Conservation (phyloP, 208 protist genomes). For the Novymonas esmeraldas region DNA sequence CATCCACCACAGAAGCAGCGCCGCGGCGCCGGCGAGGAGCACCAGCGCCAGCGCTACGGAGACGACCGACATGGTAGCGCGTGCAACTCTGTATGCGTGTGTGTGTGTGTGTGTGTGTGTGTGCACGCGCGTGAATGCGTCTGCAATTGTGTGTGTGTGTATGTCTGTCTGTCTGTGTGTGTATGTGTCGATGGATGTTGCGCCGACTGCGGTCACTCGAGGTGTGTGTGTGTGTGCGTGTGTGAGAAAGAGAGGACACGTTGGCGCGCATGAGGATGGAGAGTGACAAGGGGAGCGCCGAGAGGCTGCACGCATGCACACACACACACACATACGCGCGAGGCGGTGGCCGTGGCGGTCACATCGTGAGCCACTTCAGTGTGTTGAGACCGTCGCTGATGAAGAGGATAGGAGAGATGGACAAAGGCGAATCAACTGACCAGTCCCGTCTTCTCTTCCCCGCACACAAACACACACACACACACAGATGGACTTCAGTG, state of each 20-base stretch:
- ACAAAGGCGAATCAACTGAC: no score
- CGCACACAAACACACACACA: no score
- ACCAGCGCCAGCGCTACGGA: conserved; percentile 11
- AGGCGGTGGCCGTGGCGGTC: no score
- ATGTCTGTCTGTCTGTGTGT: neutral
- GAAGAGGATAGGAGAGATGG: no score
- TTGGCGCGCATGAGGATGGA: no score
- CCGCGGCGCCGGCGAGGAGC: conserved; percentile 8
- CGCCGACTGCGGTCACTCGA: neutral
- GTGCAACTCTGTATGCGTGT: neutral
- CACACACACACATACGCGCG: no score
- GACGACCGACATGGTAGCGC: conserved; percentile 9
- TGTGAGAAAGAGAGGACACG: neutral
- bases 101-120: neutral
- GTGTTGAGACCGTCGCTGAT: no score
- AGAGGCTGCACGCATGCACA: no score
- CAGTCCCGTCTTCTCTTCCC: no score
- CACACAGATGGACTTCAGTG: no score
- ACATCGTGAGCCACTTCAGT: no score
- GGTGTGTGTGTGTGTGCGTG: neutral
- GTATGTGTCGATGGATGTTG: neutral
- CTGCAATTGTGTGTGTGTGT: neutral
- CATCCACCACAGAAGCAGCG: conserved; percentile 10
- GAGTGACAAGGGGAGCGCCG: neutral
- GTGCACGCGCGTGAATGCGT: no score